phyloP scores from a whole-genome alignment of 345 rosid species.

The Euphorbia peplus region DNA sequence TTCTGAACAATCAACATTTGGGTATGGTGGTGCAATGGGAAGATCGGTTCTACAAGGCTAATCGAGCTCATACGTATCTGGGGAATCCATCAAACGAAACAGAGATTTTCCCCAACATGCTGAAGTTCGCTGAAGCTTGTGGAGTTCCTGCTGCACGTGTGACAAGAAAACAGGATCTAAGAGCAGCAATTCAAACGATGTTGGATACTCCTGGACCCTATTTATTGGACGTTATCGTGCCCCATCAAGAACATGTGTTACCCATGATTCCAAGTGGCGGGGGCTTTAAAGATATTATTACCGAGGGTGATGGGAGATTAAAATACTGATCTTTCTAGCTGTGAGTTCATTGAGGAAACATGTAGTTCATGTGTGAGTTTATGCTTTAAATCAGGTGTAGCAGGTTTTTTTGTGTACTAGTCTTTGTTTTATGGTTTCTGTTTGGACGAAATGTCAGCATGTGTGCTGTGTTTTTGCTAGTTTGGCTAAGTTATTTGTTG shows the following conservation, averaged over 20 bases:
- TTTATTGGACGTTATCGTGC: conserved; percentile 85
- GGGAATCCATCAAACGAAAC: conserved; percentile 71
- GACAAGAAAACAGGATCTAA: conserved; percentile 51
- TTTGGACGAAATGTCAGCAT: neutral
- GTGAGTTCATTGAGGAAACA: neutral
- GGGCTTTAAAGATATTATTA: conserved; percentile 78
- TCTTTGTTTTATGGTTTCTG: neutral
- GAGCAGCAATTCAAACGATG: conserved; percentile 79
- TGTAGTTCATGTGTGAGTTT: neutral
- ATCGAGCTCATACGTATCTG: conserved; percentile 83
- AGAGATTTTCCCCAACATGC: conserved; percentile 81
- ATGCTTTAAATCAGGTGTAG: conserved; percentile 4
- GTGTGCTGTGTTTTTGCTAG: neutral
- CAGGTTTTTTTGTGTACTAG: neutral
- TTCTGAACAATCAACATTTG: conserved; percentile 88
- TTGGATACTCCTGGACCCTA: conserved; percentile 90
- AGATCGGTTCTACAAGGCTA: conserved; percentile 88
- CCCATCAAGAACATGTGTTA: conserved; percentile 93
- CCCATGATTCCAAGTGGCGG: conserved; percentile 99
- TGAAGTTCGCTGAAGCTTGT: conserved; percentile 81
- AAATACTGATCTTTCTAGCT: conserved; percentile 16
- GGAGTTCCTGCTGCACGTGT: conserved; percentile 87
- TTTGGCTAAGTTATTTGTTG: neutral
- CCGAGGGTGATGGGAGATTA: conserved; percentile 88
- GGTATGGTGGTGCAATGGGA: conserved; percentile 99